Evolutionary conservation across 2,329 filamentous ascomycete species (phyloP).

Genomic region (Penicillium sp.): DNA sequence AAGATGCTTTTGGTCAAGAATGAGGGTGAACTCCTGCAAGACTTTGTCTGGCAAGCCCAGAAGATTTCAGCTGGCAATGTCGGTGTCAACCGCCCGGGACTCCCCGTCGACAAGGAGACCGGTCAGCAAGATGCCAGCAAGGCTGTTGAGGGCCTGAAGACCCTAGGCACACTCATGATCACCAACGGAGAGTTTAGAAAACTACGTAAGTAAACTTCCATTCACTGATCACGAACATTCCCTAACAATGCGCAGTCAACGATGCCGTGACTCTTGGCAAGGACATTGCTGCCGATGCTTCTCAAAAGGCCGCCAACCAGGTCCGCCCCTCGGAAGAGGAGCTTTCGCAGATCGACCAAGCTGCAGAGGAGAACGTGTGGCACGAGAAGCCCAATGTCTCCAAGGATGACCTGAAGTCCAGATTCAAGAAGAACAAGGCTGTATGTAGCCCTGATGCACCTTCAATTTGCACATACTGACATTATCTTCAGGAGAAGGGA

Average conservation of each 20-base stretch:
- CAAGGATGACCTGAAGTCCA: conserved; percentile 64
- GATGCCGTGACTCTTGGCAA: conserved; percentile 79
- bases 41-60: conserved; percentile 94
- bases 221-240: conserved; percentile 6
- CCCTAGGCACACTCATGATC: conserved; percentile 81
- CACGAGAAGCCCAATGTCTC: conserved; percentile 79
- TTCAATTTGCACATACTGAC: not conserved
- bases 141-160: conserved; percentile 79
- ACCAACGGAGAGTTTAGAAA: conserved; percentile 97
- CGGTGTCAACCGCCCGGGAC: conserved; percentile 59
- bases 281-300: conserved; percentile 89
- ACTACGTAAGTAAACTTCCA: conserved; percentile 60
- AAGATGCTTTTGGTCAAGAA: conserved; percentile 87
- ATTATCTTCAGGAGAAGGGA: conserved; percentile 49
- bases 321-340: conserved; percentile 77
- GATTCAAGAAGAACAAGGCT: conserved; percentile 57
- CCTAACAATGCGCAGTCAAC: conserved; percentile 54
- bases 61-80: conserved; percentile 66
- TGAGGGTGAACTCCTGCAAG: conserved; percentile 86
- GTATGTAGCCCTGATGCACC: conserved; percentile 37
- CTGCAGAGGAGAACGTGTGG: conserved; percentile 91
- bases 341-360: conserved; percentile 72
- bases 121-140: conserved; percentile 81
- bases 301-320: conserved; percentile 69
- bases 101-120: conserved; percentile 70